Conservation (phyloP, 2,329 filamentous ascomycete species). For the Fusarium nematophilum region DNA sequence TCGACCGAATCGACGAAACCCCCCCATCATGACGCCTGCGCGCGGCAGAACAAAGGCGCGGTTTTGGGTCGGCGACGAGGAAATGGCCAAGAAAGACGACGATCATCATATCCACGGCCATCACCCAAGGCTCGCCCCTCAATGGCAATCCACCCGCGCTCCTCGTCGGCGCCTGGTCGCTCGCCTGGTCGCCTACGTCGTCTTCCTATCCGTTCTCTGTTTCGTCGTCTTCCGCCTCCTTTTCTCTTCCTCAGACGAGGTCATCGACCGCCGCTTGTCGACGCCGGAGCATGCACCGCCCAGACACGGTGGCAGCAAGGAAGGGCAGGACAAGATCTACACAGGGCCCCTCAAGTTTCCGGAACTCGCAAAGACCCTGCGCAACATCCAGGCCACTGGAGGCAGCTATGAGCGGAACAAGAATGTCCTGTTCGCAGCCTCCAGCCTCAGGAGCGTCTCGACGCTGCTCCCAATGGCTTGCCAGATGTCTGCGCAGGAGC, state of each 20-base stretch:
- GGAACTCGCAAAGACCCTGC: constrained; percentile 71
- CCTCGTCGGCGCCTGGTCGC: constrained; percentile 65
- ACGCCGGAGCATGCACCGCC: constrained; percentile 12
- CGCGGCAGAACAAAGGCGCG: constrained; percentile 49
- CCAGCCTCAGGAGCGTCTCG: constrained; percentile 78
- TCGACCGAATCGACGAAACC: constrained; percentile 6
- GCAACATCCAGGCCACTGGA: constrained; percentile 64
- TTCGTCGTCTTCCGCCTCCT: constrained; percentile 50
- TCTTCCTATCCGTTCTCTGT: constrained; percentile 66
- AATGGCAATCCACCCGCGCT: constrained; percentile 56
- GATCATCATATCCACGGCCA: constrained; percentile 54
- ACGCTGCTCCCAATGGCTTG: constrained; percentile 85
- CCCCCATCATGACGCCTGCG: constrained; percentile 52
- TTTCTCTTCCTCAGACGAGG: constrained; percentile 57
- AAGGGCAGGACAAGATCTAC: constrained; percentile 60
- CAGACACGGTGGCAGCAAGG: constrained; percentile 1
- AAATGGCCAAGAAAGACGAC: constrained; percentile 71
- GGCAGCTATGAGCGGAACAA: constrained; percentile 66
- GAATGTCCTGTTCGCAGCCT: constrained; percentile 83
- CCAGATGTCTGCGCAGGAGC: constrained; percentile 77
- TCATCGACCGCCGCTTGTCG: constrained; percentile 11
- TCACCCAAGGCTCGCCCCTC: constrained; percentile 42
- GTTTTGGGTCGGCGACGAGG: constrained; percentile 64
- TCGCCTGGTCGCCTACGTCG: constrained; percentile 60
- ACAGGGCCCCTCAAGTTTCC: constrained; percentile 78